A percentile compares a stretch with the other conserved stretches of the same genome.
Conservation (phyloP, 768 basidiomycete genomes). For the Rhodotorula diobovata region DNA sequence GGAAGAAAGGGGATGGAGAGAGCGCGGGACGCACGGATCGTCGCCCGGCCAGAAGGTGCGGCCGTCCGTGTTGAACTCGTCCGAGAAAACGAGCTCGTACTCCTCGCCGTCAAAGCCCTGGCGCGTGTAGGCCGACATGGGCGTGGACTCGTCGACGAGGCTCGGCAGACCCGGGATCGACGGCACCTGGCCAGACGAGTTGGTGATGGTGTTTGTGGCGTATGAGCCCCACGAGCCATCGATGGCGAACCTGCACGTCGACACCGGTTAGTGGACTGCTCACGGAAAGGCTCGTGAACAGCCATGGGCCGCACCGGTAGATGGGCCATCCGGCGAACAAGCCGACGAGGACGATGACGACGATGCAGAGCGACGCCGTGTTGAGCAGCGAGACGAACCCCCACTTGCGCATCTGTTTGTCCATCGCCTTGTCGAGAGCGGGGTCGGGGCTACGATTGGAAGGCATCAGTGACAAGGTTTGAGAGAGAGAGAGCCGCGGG, state of each 20-base stretch:
- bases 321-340: slow-evolving; percentile 90
- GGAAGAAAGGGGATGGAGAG: neutral
- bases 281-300: neutral
- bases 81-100: slow-evolving; percentile 81
- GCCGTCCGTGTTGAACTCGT: slow-evolving; percentile 72
- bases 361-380: slow-evolving; percentile 63
- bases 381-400: slow-evolving; percentile 80
- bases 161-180: slow-evolving; percentile 61
- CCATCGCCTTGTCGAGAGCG: slow-evolving; percentile 51
- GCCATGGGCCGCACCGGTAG: slow-evolving; percentile 16
- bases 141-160: slow-evolving; percentile 75
- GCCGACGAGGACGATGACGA: slow-evolving; percentile 65
- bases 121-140: slow-evolving; percentile 45
- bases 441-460: slow-evolving; percentile 22
- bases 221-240: slow-evolving; percentile 13
- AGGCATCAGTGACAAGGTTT: too few relatives aligned
- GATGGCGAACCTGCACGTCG: neutral
- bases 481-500: neutral
- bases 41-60: slow-evolving; percentile 60
- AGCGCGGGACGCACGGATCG: neutral
- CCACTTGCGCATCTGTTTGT: slow-evolving; percentile 62
- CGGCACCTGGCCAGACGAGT: slow-evolving; percentile 81
- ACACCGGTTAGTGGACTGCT: neutral
- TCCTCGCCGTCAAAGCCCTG: slow-evolving; percentile 64
- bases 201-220: slow-evolving; percentile 52